Base-by-base conservation (phyloP, 306 rosid species). In the Senna siamea region DNA sequence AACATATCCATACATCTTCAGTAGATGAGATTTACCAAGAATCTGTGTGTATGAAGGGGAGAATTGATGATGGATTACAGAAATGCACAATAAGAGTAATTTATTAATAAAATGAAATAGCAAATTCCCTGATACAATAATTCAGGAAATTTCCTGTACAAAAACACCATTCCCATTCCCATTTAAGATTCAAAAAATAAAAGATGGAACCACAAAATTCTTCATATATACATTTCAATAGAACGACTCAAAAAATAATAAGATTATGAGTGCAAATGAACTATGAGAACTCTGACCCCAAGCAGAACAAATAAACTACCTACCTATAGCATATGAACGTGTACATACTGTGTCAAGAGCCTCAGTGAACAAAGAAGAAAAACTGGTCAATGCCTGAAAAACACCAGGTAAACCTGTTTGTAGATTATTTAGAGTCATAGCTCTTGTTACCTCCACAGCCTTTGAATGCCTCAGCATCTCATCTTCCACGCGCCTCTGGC, bases 401-500 rank as follows among this genome's bases (percentile, higher is more conserved):
- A 95, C 99, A 22, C 98, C 99, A 4, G 99, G 99, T 85, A 95
- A 86, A 9, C 98, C 99, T 19, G 99, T 95, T 66, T 95, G 99
- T 37, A 95, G 90, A 79, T 95, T 81, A 78, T 95, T 92, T 15
- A 95, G 89, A 0, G 99, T 95, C 99, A 92, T 80, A 22, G 98
- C 96, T 83, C 98, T 86, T 4, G 99, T 95, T 57, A 88, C 93
- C 85, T 92, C 97, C 6, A 78, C 90, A 9, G 99, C 92, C 79
- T 92, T 95, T 0, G 97, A 86, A 82, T 95, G 97, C 81, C 67
- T 92, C 81, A 79, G 64, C 92, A 92, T 84, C 85, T 95, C 99
- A 18, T 95, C 99, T 82, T 88, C 96, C 0, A 95, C 99, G 22
- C 99, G 97, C 75, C 97, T 84, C 69, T 92, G 99, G 82, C 92